phyloP scores from a whole-genome alignment of 176 grass and related monocot species.

The Coix lacrymajobi region DNA sequence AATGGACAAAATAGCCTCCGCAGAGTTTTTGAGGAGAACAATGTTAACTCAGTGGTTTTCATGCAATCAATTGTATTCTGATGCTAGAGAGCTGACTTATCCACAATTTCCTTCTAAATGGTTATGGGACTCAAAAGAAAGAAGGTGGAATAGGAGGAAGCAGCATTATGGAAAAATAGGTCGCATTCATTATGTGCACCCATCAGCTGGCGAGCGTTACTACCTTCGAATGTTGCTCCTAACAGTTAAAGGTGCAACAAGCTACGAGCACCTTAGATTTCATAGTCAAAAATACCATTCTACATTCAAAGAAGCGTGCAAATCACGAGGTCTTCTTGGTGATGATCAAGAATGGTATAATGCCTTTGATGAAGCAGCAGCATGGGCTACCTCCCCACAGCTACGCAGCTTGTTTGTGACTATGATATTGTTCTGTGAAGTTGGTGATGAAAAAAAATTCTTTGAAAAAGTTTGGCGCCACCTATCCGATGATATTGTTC shows the following conservation, averaged over 20 bases:
- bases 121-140: neutral
- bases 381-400: neutral
- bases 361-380: neutral
- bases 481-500: no score
- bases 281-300: accelerated
- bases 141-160: accelerated
- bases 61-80: accelerated
- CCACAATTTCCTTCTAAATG: neutral
- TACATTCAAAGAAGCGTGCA: neutral
- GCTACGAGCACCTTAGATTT: neutral
- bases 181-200: neutral
- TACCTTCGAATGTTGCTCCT: neutral
- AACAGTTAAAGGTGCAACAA: accelerated
- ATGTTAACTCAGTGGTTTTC: neutral
- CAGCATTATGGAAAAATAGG: neutral
- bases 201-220: neutral
- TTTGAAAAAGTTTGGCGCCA: no score
- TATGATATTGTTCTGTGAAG: neutral
- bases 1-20: accelerated
- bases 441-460: no score
- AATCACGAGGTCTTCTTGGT: neutral
- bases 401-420: neutral
- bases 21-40: neutral
- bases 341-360: neutral
- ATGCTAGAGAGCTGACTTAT: neutral